Conservation (phyloP, 2,329 filamentous ascomycete species). For the Neodidymelliopsis sp. region DNA sequence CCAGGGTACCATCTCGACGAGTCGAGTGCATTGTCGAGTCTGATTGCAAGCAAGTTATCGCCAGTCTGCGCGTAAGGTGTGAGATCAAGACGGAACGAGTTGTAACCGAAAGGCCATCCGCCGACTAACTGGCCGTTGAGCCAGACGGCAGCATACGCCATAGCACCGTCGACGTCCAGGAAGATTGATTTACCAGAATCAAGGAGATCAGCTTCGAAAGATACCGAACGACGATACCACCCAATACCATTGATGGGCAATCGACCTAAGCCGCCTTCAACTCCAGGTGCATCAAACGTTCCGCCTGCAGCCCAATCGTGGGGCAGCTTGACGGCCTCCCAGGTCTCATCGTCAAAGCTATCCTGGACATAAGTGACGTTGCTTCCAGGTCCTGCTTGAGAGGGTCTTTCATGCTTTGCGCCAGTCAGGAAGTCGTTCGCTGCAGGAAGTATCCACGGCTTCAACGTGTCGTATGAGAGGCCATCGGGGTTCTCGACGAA, state of each 20-base stretch:
- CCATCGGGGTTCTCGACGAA: conserved; percentile 49
- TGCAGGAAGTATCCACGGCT: conserved; percentile 54
- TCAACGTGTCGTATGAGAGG: conserved; percentile 49
- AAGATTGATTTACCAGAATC: conserved; percentile 53
- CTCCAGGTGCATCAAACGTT: conserved; percentile 50
- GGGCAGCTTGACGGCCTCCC: conserved; percentile 54
- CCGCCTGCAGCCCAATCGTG: conserved; percentile 61
- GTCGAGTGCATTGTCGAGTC: conserved; percentile 59
- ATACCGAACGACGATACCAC: conserved; percentile 59
- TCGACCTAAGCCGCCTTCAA: conserved; percentile 53
- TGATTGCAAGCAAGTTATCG: conserved; percentile 58
- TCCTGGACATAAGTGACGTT: conserved; percentile 45
- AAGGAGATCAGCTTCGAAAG: conserved; percentile 27
- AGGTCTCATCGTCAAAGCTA: conserved; percentile 52
- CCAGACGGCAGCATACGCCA: conserved; percentile 62
- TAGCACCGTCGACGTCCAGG: conserved; percentile 61
- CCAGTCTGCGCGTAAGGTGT: conserved; percentile 51
- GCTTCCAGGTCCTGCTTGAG: conserved; percentile 34
- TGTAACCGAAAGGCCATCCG: conserved; percentile 62
- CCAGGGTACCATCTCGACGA: conserved; percentile 64
- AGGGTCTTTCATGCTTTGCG: conserved; percentile 44
- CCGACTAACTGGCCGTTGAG: conserved; percentile 60
- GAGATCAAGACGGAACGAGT: conserved; percentile 60
- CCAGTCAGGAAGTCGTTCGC: conserved; percentile 53
- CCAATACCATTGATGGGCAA: conserved; percentile 62